Evolutionary conservation across 805 yeast species (phyloP).

Genomic region (Starmera dryadoides): DNA sequence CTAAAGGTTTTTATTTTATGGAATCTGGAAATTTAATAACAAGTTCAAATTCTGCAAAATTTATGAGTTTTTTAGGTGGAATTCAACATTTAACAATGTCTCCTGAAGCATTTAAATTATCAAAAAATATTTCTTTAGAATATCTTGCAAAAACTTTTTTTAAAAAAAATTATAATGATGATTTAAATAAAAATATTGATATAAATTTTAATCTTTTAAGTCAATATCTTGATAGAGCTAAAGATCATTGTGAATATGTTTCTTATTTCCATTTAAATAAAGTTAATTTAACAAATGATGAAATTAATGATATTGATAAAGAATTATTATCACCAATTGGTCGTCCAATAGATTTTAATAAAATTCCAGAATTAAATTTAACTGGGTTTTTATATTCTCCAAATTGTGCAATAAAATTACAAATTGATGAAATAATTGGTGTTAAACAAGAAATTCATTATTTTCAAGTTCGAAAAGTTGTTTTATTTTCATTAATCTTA

Average conservation of each 20-base stretch:
- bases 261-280: conserved; percentile 61
- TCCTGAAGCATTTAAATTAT: conserved; percentile 33
- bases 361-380: conserved; percentile 49
- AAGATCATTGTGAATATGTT: conserved; percentile 60
- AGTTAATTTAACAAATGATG: conserved; percentile 43
- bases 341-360: conserved; percentile 48
- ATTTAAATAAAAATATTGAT: conserved; percentile 12
- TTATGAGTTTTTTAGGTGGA: conserved; percentile 51
- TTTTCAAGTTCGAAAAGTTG: conserved; percentile 10
- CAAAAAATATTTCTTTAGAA: conserved; percentile 37
- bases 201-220: conserved; percentile 16
- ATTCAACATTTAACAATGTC: conserved; percentile 45
- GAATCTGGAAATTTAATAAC: conserved; percentile 56
- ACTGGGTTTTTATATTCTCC: conserved; percentile 74
- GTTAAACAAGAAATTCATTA: conserved; percentile 44
- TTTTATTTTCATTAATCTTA: conserved; percentile 10
- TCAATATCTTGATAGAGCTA: conserved; percentile 23
- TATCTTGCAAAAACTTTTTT: conserved; percentile 33
- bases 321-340: conserved; percentile 76
- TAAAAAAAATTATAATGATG: conserved; percentile 2
- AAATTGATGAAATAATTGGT: conserved; percentile 38
- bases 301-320: conserved; percentile 57
- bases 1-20: conserved; percentile 62
- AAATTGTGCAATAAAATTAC: conserved; percentile 67
- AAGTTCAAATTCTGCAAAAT: conserved; percentile 55